Conservation (phyloP, 768 basidiomycete genomes). For the Amanita thiersii region DNA sequence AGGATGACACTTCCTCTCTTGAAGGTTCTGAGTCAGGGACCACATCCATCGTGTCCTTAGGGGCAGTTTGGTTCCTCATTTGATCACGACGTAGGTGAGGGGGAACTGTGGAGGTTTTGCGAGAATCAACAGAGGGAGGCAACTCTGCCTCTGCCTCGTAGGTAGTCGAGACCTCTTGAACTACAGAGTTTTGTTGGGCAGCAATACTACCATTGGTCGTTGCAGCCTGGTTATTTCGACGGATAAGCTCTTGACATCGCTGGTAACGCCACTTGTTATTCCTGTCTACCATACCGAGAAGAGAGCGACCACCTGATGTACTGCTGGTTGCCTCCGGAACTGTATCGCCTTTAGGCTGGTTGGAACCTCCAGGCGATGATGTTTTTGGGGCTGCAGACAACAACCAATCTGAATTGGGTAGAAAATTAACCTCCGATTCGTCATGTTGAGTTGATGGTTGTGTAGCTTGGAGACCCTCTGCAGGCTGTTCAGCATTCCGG, state of each 20-base stretch:
- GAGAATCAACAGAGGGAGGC: neutral
- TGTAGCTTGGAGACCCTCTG: conserved; percentile 13
- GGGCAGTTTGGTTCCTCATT: conserved; percentile 6
- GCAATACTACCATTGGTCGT: neutral
- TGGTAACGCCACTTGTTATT: conserved; percentile 12
- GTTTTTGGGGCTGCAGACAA: conserved; percentile 3
- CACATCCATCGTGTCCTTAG: conserved; percentile 32
- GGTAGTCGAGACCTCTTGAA: conserved; percentile 13
- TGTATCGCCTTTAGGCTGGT: neutral
- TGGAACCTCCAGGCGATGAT: neutral
- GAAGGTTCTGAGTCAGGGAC: conserved; percentile 61
- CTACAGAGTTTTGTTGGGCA: neutral
- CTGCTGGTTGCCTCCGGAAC: conserved; percentile 4
- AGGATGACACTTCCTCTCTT: conserved; percentile 18
- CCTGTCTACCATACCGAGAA: conserved; percentile 11
- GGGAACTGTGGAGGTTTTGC: conserved; percentile 3
- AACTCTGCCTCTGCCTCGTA: conserved; percentile 2
- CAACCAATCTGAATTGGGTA: conserved; percentile 4
- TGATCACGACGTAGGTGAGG: conserved; percentile 1
- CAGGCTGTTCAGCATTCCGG: neutral
- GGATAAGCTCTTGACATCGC: conserved; percentile 6
- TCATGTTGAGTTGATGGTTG: conserved; percentile 28
- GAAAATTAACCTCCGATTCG: conserved; percentile 10
- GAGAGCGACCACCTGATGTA: conserved; percentile 5
- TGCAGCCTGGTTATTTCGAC: neutral